Base-by-base conservation (phyloP, 345 rosid species). In the Citrus reticulata region DNA sequence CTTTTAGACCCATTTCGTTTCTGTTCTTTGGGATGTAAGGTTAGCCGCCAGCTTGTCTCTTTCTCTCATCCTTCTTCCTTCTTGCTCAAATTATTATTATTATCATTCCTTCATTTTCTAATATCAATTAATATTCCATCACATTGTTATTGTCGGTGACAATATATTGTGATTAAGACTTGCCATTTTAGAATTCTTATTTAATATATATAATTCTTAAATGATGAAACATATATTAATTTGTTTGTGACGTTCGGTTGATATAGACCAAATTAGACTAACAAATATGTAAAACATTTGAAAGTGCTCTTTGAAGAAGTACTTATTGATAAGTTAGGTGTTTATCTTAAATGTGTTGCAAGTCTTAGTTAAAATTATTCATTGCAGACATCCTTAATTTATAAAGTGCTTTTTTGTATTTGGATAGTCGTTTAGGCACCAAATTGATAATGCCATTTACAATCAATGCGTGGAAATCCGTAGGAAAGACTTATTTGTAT, bases 21-120 rank as follows among this genome's bases (percentile, higher is more conserved):
- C 80, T 85, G 88, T 61, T 85, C 88, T 19, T 61, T 85, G 75
- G 88, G 86, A 25, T 85, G 88, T 37, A 85, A 85, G 88, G 88
- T 85, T 62, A 35, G 80, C 76, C 22, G 11, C 10, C 51, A 1
- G 51, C 51, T 73, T 30, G 39, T 14, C 40, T 16, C 6, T 58
- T 72, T 27, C 32, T 49, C 1, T 17, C 32, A 46, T 46, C 51
- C 51, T 46, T 46, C 51, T 46, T 46, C 51, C 51, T 46, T 13
- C 17, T 3, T 1, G 37, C 11, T n/a, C 59, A 16, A 46, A 20
- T 20, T 68, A 20, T 62, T 22, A 19, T 29, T 10, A 39, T 4
- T 14, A 22, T 37, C 24, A 22, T 6, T 40, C 34, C 30, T 42
- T 29, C 10, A 30, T 29, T 71, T 51, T 65, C 14, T 60, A 59